Evolutionary conservation across 2,329 filamentous ascomycete species (phyloP).

Genomic region (Alternaria rosae): DNA sequence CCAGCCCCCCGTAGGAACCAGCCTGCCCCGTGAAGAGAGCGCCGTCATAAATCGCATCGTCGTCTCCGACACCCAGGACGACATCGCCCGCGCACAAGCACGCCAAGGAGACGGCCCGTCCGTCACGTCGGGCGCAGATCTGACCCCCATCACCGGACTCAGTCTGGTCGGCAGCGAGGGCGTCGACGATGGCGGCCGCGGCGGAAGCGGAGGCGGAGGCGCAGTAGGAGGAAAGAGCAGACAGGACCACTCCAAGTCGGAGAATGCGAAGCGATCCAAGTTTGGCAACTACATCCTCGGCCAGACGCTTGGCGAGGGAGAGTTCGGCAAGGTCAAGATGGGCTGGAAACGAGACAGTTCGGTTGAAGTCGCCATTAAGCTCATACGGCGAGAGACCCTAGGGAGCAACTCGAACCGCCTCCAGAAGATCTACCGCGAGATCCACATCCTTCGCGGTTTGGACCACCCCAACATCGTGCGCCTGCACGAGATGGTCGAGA

Average conservation of each 20-base stretch:
- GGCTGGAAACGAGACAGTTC: constrained; percentile 97
- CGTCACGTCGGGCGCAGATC: constrained; percentile 51
- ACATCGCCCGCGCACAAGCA: constrained; percentile 74
- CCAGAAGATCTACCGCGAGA: constrained; percentile 97
- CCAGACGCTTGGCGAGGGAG: constrained; percentile 94
- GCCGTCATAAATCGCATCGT: constrained; percentile 80
- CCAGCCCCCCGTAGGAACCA: constrained; percentile 59
- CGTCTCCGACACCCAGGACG: constrained; percentile 76
- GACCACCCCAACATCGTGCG: constrained; percentile 97
- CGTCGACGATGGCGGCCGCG: constrained; percentile 56
- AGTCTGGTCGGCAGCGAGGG: constrained; percentile 60
- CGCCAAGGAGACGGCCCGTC: constrained; percentile 69
- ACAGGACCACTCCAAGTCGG: constrained; percentile 64
- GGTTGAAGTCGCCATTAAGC: constrained; percentile 94
- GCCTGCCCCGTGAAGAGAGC: constrained; percentile 76
- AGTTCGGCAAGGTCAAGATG: constrained; percentile 98
- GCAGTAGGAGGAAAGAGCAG: constrained; percentile 57
- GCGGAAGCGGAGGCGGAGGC: constrained; percentile 46
- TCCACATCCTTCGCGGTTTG: constrained; percentile 84
- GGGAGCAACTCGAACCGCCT: constrained; percentile 87
- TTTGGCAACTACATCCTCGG: constrained; percentile 97
- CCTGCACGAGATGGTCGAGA: constrained; percentile 98
- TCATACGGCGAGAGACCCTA: constrained; percentile 90
- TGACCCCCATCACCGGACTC: constrained; percentile 57
- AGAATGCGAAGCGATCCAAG: constrained; percentile 75